Base-by-base conservation (phyloP, 140 eudicot species). In the Stevia rebaudiana region DNA sequence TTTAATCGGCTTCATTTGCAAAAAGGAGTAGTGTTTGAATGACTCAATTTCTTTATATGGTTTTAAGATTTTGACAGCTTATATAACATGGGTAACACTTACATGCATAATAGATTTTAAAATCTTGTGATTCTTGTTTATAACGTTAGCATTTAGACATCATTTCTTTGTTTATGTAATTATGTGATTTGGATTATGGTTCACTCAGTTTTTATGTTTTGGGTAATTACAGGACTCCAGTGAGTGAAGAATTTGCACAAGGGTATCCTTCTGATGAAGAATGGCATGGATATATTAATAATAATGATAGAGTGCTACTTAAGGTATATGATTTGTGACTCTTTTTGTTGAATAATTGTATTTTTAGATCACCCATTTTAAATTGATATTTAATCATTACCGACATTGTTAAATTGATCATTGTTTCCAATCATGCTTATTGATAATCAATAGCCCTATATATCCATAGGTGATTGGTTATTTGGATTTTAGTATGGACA, bases 241-340 rank as follows among this genome's bases (percentile, higher is more conserved):
- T 77, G 30, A 82, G 78, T 22, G 78, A 79, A 19, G 83, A 77
- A 13, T 77, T 82, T 67, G 86, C 89, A 0, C 78, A 75, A 72
- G 90, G 89, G 50, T 84, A 84, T 73, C 94, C 94, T 12, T 84
- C 94, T n/a, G 90, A 84, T 73, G 94, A 82, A 28, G 82, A 80
- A 54, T 87, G 95, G 95, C 86, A 88, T 60, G 96, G 94, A 8
- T 88, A 84, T 68, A 76, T 88, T 7, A 82, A 88, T 68, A 82
- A 84, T 62, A 72, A 84, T 39, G 96, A 88, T 69, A 78, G 96
- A 68, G 96, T 84, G 40, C 80, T 88, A 44, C 84, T 88, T 41
- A 88, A 88, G 94, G 95, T 87, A 71, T 73, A 3, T 46, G 15
- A 37, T 30, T 24, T 46, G 21, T 61, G 55, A 4, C n/a, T 53